Evolutionary conservation across 345 rosid genomes (phyloP).

Genomic region (Lumnitzera littorea): DNA sequence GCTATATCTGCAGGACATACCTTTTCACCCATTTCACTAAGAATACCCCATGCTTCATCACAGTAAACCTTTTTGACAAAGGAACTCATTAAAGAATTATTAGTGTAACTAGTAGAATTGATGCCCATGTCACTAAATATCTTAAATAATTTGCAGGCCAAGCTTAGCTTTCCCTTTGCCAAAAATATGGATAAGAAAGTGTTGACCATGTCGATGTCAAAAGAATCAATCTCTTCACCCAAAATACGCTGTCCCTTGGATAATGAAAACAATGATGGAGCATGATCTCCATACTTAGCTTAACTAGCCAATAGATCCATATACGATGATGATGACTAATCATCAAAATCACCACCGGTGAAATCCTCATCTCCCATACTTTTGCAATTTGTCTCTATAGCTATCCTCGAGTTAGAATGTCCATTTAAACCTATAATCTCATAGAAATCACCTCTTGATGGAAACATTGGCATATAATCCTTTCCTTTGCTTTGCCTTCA

Average conservation of each 20-base stretch:
- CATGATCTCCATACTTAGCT: slow-evolving; percentile 17
- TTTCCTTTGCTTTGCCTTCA: slow-evolving; percentile 40
- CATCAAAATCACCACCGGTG: slow-evolving; percentile 24
- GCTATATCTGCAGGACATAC: slow-evolving; percentile 63
- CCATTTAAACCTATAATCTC: slow-evolving; percentile 33
- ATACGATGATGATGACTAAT: slow-evolving; percentile 85
- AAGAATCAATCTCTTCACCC: slow-evolving; percentile 34
- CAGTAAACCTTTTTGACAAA: slow-evolving; percentile 79
- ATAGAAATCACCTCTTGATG: slow-evolving; percentile 38
- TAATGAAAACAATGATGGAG: slow-evolving; percentile 40
- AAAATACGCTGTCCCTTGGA: slow-evolving; percentile 52
- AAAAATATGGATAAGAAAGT: slow-evolving; percentile 77
- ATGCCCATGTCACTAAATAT: slow-evolving; percentile 56
- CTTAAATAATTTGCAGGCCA: slow-evolving; percentile 91
- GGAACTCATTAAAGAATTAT: slow-evolving; percentile 83
- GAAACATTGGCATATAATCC: slow-evolving; percentile 63
- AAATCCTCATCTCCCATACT: slow-evolving; percentile 16
- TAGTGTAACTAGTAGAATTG: slow-evolving; percentile 58
- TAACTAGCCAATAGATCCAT: slow-evolving; percentile 75
- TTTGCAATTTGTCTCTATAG: slow-evolving; percentile 17
- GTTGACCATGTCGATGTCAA: slow-evolving; percentile 80
- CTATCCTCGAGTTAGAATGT: slow-evolving; percentile 9
- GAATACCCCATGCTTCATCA: slow-evolving; percentile 56
- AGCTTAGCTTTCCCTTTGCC: slow-evolving; percentile 73
- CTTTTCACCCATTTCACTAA: slow-evolving; percentile 63